Percentiles rank a stretch among this genome's conserved stretches.
phyloP scores from a whole-genome alignment of 345 rosid species.

The Crucihimalaya himalaica region DNA sequence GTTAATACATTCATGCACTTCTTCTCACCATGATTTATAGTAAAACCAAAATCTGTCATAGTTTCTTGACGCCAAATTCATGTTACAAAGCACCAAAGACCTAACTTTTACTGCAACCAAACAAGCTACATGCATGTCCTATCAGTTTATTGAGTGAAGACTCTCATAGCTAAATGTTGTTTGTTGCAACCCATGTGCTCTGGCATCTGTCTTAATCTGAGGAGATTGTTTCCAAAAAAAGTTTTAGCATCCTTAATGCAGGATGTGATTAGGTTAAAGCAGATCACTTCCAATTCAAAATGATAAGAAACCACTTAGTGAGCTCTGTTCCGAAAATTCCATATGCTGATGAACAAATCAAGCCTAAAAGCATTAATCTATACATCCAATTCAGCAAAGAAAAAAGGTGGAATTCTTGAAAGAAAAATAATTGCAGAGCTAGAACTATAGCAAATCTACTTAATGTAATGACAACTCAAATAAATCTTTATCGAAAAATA shows the following conservation, averaged over 20 bases:
- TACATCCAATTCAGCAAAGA: background rate
- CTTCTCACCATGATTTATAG: constrained; percentile 1
- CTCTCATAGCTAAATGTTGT: constrained; percentile 20
- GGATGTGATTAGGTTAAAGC: background rate
- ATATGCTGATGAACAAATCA: background rate
- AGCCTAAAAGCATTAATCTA: background rate
- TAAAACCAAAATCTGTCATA: background rate
- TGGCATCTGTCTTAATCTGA: constrained; percentile 13
- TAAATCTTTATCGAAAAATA: background rate
- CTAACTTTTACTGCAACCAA: constrained; percentile 11
- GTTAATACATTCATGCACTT: background rate
- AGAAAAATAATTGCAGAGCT: background rate
- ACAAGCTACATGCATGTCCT: constrained; percentile 11
- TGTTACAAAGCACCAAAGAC: constrained; percentile 7
- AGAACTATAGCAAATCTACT: background rate
- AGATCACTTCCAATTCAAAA: background rate
- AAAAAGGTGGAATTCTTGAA: background rate
- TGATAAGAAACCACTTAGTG: constrained; percentile 19
- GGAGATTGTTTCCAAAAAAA: background rate
- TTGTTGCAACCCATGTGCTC: constrained; percentile 16
- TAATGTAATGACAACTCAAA: background rate
- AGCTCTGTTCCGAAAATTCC: background rate
- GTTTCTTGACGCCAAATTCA: background rate
- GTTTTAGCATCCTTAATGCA: background rate
- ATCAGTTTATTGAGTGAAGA: constrained; percentile 1